phyloP scores from a whole-genome alignment of 495 filamentous ascomycete species.

The Trichoderma erinaceum region DNA sequence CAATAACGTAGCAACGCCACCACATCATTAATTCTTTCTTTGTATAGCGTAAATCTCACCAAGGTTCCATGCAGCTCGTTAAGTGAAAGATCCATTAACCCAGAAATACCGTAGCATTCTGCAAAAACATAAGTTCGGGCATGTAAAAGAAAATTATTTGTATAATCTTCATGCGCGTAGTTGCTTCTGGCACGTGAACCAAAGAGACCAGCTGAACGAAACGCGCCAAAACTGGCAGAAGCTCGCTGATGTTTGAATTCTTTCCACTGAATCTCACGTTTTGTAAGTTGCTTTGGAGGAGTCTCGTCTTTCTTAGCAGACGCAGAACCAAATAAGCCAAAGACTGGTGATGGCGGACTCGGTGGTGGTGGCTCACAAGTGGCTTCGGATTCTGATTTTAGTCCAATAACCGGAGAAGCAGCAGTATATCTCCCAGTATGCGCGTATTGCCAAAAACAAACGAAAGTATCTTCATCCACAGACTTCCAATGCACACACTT shows the following conservation, averaged over 20 bases:
- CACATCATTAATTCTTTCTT: conserved; percentile 10
- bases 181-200: neutral
- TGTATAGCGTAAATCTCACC: conserved; percentile 3
- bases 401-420: neutral
- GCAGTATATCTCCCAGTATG: conserved; percentile 22
- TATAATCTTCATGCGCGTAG: neutral
- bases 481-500: conserved; percentile 5
- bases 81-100: conserved; percentile 9
- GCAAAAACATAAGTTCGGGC: conserved; percentile 10
- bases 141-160: conserved; percentile 5
- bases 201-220: neutral
- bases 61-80: neutral
- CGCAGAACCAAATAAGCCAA: too few relatives aligned
- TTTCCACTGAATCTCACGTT: neutral
- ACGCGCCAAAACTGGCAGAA: neutral
- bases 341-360: too few relatives aligned
- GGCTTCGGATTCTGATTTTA: neutral
- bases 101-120: conserved; percentile 2
- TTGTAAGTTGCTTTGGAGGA: neutral
- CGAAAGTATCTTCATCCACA: conserved; percentile 23
- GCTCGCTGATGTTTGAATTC: neutral
- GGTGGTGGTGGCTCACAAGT: neutral
- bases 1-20: conserved; percentile 11
- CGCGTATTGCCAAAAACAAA: conserved; percentile 21
- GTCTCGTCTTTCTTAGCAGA: neutral